Conservation (phyloP, 176 grass and related monocot genomes). For the Oryza nivara region DNA sequence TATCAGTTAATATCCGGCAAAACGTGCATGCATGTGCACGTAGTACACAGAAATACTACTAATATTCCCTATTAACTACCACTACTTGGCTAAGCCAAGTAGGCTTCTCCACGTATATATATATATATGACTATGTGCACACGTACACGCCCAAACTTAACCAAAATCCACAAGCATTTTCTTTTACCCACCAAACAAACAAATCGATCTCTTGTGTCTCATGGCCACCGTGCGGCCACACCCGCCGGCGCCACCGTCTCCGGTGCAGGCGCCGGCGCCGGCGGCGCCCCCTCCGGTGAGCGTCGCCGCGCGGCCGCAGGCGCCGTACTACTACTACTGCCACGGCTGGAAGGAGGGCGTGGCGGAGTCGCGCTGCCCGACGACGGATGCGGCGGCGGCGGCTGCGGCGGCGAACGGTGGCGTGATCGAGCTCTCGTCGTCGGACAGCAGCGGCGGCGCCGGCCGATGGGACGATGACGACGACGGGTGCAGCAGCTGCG, state of each 20-base stretch:
- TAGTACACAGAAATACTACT: neutral
- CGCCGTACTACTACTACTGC: neutral
- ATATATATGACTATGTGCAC: neutral
- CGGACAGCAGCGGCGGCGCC: neutral
- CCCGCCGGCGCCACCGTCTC: neutral
- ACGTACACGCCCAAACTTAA: neutral
- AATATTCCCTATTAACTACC: neutral
- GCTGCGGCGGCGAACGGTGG: neutral
- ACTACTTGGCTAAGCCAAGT: neutral
- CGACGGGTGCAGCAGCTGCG: conserved; percentile 42
- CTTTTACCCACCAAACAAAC: neutral
- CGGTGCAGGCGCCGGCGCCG: too few relatives aligned
- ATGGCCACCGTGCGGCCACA: conserved; percentile 44
- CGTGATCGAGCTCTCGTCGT: conserved; percentile 13
- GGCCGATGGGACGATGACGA: neutral
- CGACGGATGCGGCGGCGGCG: neutral
- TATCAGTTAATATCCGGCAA: neutral
- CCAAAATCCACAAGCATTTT: neutral
- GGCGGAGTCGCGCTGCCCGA: conserved; percentile 40
- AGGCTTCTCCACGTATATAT: neutral
- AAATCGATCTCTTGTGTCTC: neutral
- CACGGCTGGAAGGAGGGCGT: conserved; percentile 33
- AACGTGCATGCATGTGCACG: neutral
- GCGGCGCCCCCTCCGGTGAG: neutral
- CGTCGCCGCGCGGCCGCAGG: neutral